A percentile compares a stretch with the other conserved stretches of the same genome.
phyloP scores from a whole-genome alignment of 2,329 filamentous ascomycete genomes.

The Diplodia intermedia region DNA sequence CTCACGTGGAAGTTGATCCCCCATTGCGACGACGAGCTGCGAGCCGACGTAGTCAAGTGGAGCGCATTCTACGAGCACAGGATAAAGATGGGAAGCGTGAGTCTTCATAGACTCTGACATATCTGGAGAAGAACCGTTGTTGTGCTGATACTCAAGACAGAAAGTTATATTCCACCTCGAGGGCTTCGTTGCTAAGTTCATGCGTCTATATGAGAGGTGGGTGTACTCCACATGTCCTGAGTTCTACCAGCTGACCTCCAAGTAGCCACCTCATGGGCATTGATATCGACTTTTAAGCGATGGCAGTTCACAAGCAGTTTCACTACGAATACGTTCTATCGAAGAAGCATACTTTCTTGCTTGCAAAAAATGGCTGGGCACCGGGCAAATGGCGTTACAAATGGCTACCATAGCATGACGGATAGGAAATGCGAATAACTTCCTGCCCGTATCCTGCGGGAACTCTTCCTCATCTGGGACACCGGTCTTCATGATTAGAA shows the following conservation, averaged over 20 bases:
- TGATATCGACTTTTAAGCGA: constrained; percentile 21
- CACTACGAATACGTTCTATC: background rate
- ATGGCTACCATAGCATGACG: background rate
- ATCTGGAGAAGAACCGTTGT: background rate
- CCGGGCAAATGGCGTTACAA: constrained; percentile 4
- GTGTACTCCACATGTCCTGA: constrained; percentile 35
- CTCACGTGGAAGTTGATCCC: constrained; percentile 91
- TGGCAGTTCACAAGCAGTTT: background rate
- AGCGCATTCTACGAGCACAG: constrained; percentile 97
- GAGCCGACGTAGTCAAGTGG: constrained; percentile 93
- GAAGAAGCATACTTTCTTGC: background rate
- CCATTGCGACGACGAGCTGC: constrained; percentile 85
- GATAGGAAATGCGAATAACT: background rate
- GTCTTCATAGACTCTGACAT: constrained; percentile 35
- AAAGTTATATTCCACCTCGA: constrained; percentile 99
- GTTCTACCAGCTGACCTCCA: background rate
- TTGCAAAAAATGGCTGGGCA: constrained; percentile 12
- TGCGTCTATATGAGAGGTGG: constrained; percentile 93
- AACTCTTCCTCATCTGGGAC: background rate
- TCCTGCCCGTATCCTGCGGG: background rate
- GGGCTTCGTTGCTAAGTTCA: constrained; percentile 98
- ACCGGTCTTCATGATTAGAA: background rate
- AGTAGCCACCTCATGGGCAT: constrained; percentile 30
- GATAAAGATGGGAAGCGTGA: constrained; percentile 78
- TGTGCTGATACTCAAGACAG: constrained; percentile 38